Percentiles rank a stretch among this genome's conserved stretches.
These are phyloP conservation scores for Brassica juncea DNA, from an alignment of 345 rosid species.

Conservation along the genomic window DNA sequence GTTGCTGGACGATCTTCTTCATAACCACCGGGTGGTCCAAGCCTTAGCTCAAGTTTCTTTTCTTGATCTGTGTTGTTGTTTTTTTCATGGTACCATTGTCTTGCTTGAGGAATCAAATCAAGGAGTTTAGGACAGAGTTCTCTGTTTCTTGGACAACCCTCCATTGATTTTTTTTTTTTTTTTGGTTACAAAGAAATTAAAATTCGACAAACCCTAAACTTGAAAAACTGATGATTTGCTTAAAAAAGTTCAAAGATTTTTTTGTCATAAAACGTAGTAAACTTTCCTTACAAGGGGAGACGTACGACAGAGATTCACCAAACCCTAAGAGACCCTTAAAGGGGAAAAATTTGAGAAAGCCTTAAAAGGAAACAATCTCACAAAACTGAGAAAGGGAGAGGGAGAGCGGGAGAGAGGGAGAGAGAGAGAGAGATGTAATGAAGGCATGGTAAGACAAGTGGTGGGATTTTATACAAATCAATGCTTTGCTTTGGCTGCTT, in stretches of 20 bases:
- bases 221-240: neutral
- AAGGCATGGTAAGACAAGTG: constrained; percentile 26
- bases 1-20: constrained; percentile 56
- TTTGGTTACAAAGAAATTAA: neutral
- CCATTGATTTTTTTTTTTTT: constrained; percentile 41
- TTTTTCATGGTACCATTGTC: constrained; percentile 43
- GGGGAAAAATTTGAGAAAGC: constrained; percentile 1
- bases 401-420: no score
- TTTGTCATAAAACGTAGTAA: neutral
- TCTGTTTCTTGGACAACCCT: constrained; percentile 47
- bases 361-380: constrained; percentile 17
- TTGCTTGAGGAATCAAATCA: constrained; percentile 61
- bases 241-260: neutral
- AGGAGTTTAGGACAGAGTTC: constrained; percentile 57
- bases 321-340: constrained; percentile 5
- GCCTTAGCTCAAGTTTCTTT: constrained; percentile 89
- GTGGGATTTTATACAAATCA: constrained; percentile 37
- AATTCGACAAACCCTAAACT: neutral
- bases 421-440: constrained; percentile 25
- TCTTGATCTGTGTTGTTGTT: constrained; percentile 53
- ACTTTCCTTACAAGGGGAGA: constrained; percentile 15
- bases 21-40: constrained; percentile 74
- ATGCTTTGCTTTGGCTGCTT: neutral
- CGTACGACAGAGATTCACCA: constrained; percentile 25
- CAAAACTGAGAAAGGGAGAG: constrained; percentile 28